Conservation (phyloP, 805 yeast species). For the Candida jianshihensis region DNA sequence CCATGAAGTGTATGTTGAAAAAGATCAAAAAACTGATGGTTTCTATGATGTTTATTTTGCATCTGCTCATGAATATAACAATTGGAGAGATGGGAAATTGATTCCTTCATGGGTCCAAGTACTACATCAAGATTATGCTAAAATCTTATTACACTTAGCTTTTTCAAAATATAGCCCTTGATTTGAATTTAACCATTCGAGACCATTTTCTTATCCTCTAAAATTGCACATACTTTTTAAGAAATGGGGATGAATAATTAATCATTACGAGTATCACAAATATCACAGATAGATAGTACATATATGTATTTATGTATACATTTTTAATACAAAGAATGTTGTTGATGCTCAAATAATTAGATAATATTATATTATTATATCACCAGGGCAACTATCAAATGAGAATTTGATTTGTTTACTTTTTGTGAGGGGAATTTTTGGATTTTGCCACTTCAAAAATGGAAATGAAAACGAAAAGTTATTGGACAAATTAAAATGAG, state of each 20-base stretch:
- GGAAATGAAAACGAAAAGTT: too few species aligned
- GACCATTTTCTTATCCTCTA: too few species aligned
- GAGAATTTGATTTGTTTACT: too few species aligned
- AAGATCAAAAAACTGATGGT: neutral
- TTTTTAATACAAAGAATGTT: too few species aligned
- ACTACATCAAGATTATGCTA: constrained; percentile 15
- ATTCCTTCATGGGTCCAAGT: constrained; percentile 12
- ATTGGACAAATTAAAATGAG: too few species aligned
- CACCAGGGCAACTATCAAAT: constrained; percentile 9
- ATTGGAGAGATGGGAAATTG: constrained; percentile 19
- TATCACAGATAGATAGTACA: too few species aligned
- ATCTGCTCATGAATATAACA: constrained; percentile 16
- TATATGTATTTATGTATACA: too few species aligned
- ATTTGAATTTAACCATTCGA: neutral
- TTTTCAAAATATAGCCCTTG: neutral
- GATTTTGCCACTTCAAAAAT: too few species aligned
- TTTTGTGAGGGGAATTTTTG: neutral
- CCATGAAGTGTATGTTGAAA: constrained; percentile 14
- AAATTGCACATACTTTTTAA: too few species aligned
- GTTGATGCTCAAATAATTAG: neutral
- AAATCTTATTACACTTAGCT: constrained; percentile 8
- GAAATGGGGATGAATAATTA: too few species aligned
- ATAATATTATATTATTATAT: neutral
- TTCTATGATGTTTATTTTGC: constrained; percentile 15
- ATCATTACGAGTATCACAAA: too few species aligned